Evolutionary conservation across 2,329 filamentous ascomycete genomes (phyloP), one percentile per base, ranked within the genome.

Genomic region (Fragosphaeria purpurea): DNA sequence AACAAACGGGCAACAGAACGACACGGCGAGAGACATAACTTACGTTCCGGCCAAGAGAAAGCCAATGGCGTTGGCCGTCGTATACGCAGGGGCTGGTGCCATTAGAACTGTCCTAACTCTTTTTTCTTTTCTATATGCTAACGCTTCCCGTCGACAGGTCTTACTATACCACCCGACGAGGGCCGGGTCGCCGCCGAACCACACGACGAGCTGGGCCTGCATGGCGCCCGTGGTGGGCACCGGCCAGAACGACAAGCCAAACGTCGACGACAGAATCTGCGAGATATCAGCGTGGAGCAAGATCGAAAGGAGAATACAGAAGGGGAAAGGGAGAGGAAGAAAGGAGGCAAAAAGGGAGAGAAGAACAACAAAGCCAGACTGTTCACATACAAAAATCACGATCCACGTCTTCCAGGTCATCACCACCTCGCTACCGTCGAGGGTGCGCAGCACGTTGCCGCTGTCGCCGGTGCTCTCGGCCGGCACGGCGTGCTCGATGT

Each of bases 241-340:
- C 4, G 47, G 47, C 47, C 47, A 50, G 37, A 50, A 50, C 9
- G 47, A 50, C 7, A 50, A 41, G 11, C 47, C 47, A 35, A 50
- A 50, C 6, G 47, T 50, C 4, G 47, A 50, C 12, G 47, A 50
- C 5, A 50, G 47, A 41, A 50, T 50, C 47, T 48, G 7, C 0
- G 5, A 40, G 7, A 33, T 33, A 3, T 22, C 5, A 46, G 22
- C 47, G 22, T 22, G 22, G 22, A 22, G 22, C 22, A 22, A 22
- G 22, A 22, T 22, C 22, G 22, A 22, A 22, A 22, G 22, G 22
- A 22, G 22, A 22, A 22, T 22, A 22, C 22, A 22, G 22, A 22
- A 22, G 22, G 22, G 22, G 3, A 22, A 22, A 22, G n/a, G n/a
- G 22, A 22, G 22, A 22, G 22, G 22, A 22, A 22, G 22, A 22